Evolutionary conservation across 2,329 filamentous ascomycete genomes (phyloP).

Genomic region (Sarocladiaceae sp.): DNA sequence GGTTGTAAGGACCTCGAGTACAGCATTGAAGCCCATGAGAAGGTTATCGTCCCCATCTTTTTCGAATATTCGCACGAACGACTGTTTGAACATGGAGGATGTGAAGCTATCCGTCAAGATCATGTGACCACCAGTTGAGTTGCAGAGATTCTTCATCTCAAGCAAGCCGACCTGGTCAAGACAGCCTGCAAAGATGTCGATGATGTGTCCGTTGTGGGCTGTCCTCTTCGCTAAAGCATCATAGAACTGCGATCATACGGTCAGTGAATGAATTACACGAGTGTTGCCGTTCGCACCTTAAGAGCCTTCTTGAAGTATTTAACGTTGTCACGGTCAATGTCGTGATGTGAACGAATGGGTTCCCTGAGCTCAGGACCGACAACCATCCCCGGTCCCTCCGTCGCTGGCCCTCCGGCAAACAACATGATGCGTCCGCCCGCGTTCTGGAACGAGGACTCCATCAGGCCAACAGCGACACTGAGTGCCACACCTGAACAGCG

Average conservation of each 20-base stretch:
- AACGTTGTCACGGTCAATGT: conserved; percentile 97
- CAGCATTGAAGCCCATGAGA: conserved; percentile 96
- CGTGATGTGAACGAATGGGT: conserved; percentile 95
- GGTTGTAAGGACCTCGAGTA: conserved; percentile 89
- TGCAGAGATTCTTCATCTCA: conserved; percentile 96
- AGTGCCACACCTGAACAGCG: conserved; percentile 95
- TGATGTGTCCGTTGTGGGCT: conserved; percentile 92
- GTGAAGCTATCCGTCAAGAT: conserved; percentile 98
- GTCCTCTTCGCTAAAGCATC: conserved; percentile 89
- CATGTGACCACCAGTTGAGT: conserved; percentile 96
- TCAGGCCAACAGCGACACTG: conserved; percentile 83
- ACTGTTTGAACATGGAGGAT: conserved; percentile 98
- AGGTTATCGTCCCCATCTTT: conserved; percentile 94
- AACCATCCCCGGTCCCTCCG: conserved; percentile 93
- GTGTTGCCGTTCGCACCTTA: conserved; percentile 54
- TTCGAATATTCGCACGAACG: conserved; percentile 93
- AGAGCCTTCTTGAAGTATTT: conserved; percentile 99
- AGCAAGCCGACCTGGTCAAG: conserved; percentile 94
- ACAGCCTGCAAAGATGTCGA: conserved; percentile 96
- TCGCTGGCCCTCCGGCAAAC: conserved; percentile 90
- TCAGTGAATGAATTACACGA: conserved; percentile 4
- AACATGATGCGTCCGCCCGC: conserved; percentile 94
- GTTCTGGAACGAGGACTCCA: conserved; percentile 95
- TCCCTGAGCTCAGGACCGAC: conserved; percentile 93
- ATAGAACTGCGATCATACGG: conserved; percentile 63